Evolutionary conservation across 176 grass and related monocot species (phyloP).

Genomic region (Carex cristatella): DNA sequence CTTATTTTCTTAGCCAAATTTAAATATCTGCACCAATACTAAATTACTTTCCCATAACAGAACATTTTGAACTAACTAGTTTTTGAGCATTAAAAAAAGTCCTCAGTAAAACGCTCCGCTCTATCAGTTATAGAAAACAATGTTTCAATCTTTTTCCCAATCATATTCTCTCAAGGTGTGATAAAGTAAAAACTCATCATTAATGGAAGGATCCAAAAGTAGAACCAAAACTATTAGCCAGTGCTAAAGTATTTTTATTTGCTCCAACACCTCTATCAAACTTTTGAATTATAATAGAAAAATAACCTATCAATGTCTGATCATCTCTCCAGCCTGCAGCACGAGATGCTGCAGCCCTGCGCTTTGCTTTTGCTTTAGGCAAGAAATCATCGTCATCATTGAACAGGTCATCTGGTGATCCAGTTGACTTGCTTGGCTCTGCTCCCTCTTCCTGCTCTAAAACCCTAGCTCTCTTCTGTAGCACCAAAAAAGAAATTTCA

Average conservation of each 20-base stretch:
- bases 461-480: slow-evolving; percentile 43
- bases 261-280: background rate
- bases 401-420: slow-evolving; percentile 28
- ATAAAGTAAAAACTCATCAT: background rate
- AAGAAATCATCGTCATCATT: slow-evolving; percentile 28
- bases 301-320: slow-evolving; percentile 42
- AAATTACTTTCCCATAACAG: background rate
- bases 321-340: slow-evolving; percentile 43
- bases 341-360: slow-evolving; percentile 24
- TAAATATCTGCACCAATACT: background rate
- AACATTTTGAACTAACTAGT: background rate
- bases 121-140: background rate
- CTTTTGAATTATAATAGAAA: background rate
- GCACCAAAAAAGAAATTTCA: background rate
- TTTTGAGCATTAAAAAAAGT: background rate
- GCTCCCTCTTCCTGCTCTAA: slow-evolving; percentile 25
- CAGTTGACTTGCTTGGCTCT: slow-evolving; percentile 25
- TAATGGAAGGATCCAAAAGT: background rate
- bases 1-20: background rate
- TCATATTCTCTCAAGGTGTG: background rate
- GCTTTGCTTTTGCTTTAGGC: slow-evolving; percentile 41
- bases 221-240: background rate
- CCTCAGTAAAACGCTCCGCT: background rate
- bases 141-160: background rate
- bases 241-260: background rate